Evolutionary conservation across 2,329 filamentous ascomycete species (phyloP).

Genomic region (Curvularia sp.): DNA sequence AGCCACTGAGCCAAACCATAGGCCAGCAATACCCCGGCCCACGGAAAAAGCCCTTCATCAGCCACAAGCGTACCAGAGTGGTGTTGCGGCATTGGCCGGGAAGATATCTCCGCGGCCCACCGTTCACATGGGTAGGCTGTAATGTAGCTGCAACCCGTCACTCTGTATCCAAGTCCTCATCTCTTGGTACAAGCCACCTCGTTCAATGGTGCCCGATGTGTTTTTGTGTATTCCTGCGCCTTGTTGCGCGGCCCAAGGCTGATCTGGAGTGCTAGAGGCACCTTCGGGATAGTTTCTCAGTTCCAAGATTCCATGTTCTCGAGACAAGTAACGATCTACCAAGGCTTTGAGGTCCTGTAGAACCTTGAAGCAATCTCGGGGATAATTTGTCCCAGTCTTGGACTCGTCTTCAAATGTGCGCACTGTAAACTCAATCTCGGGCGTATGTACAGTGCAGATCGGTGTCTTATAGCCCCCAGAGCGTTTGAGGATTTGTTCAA

Average conservation of each 20-base stretch:
- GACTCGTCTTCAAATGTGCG: slow-evolving; percentile 34
- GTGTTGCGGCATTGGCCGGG: not conserved
- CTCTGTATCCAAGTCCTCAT: slow-evolving; percentile 29
- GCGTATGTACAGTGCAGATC: not conserved
- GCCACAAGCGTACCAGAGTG: not conserved
- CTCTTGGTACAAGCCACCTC: slow-evolving; percentile 21
- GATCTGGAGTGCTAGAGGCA: not conserved
- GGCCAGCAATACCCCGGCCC: not conserved
- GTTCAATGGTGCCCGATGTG: slow-evolving; percentile 3
- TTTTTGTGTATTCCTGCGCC: slow-evolving; percentile 1
- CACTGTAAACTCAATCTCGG: slow-evolving; percentile 34
- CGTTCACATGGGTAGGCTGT: slow-evolving; percentile 25
- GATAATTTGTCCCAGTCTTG: slow-evolving; percentile 34
- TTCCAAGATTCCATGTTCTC: slow-evolving; percentile 3
- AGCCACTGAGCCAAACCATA: slow-evolving; percentile 8
- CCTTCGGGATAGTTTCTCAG: slow-evolving; percentile 3
- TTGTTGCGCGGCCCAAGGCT: slow-evolving; percentile 1
- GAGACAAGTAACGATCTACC: slow-evolving; percentile 29
- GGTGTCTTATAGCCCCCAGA: not conserved
- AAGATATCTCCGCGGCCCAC: not conserved
- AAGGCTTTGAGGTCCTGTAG: slow-evolving; percentile 34
- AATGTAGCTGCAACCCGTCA: slow-evolving; percentile 23
- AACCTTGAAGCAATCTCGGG: slow-evolving; percentile 34
- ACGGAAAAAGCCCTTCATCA: not conserved
- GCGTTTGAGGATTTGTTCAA: slow-evolving; percentile 28